These are phyloP conservation scores for Cyclotella distinguenda DNA, from an alignment of 108 stramenopile genomes.

Conservation along the genomic window DNA sequence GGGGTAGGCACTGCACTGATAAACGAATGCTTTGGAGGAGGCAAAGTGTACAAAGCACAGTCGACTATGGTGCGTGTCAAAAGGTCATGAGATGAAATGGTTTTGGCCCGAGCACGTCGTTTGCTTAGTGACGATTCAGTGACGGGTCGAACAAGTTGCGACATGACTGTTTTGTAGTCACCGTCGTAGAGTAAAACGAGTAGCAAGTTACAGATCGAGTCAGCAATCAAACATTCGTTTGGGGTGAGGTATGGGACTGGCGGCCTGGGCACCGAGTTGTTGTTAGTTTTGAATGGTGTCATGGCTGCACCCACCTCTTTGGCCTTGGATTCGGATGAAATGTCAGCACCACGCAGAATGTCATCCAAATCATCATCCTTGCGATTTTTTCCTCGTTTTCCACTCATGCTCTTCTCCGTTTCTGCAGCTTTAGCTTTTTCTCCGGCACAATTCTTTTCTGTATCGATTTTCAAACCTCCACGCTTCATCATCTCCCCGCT, in stretches of 20 bases:
- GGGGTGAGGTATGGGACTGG: constrained; percentile 43
- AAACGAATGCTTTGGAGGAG: constrained; percentile 50
- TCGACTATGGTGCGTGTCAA: constrained; percentile 60
- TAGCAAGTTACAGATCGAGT: constrained; percentile 52
- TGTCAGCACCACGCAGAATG: constrained; percentile 46
- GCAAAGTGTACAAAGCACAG: constrained; percentile 55
- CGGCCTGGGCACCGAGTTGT: constrained; percentile 11
- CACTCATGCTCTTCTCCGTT: constrained; percentile 6
- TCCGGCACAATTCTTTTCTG: neutral
- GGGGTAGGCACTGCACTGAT: constrained; percentile 61
- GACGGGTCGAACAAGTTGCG: constrained; percentile 26
- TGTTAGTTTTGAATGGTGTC: constrained; percentile 6
- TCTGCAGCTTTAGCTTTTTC: constrained; percentile 3
- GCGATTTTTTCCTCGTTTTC: constrained; percentile 33
- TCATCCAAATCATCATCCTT: constrained; percentile 76
- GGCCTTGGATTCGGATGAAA: neutral
- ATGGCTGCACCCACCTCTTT: constrained; percentile 12
- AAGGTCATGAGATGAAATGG: constrained; percentile 53
- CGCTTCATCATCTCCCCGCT: constrained; percentile 20
- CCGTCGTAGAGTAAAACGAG: constrained; percentile 55
- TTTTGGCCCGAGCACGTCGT: constrained; percentile 39
- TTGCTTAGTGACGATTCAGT: constrained; percentile 42
- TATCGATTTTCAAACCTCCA: neutral
- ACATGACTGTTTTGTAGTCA: constrained; percentile 36
- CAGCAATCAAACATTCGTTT: constrained; percentile 44